Base-by-base conservation (phyloP, 345 rosid genomes). In the Mercurialis annua region DNA sequence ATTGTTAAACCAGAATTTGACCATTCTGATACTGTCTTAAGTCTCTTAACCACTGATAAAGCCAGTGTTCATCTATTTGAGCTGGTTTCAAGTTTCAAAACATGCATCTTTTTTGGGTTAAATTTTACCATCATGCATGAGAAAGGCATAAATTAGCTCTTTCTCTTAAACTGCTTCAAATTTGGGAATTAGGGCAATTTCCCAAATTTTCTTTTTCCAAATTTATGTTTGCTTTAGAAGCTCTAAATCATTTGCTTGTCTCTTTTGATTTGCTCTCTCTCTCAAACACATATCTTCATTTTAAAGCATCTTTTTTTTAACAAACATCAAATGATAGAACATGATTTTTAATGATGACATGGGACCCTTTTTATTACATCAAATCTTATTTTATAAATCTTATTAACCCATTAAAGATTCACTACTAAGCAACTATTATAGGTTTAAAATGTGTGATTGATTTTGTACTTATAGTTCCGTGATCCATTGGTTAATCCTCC, bases 211-310 rank as follows among this genome's bases (percentile, higher is more conserved):
- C 65, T 16, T 49, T 0, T 14, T 20, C 11, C 18, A 40, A 44
- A 27, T 29, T 42, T 57, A 26, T 7, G 21, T 40, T 59, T 59
- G 23, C 84, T 81, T 76, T 77, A 69, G 83, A 81, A 74, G 80
- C 76, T 83, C 75, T 72, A 67, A 74, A 77, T 78, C 80, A 76
- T 76, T 77, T 65, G 78, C 66, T 7, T 78, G 81, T 74, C 81
- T 67, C 60, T 71, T 69, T 62, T 47, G 1, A 65, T 70, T 66
- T 68, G 48, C 34, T 72, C 80, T 42, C 61, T 55, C 75, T 46
- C 65, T 18, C 36, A 17, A 11, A 59, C 2, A 59, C 20, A 38
- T 34, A 23, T 70, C 55, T 71, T 67, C 67, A 73, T 23, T 6
- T 36, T 64, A 76, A 85, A 78, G 84, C 74, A 71, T 73, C 68